Evolutionary conservation across 1,284 basidiomycete species (phyloP).

Genomic region (Rhodotorula sp.): DNA sequence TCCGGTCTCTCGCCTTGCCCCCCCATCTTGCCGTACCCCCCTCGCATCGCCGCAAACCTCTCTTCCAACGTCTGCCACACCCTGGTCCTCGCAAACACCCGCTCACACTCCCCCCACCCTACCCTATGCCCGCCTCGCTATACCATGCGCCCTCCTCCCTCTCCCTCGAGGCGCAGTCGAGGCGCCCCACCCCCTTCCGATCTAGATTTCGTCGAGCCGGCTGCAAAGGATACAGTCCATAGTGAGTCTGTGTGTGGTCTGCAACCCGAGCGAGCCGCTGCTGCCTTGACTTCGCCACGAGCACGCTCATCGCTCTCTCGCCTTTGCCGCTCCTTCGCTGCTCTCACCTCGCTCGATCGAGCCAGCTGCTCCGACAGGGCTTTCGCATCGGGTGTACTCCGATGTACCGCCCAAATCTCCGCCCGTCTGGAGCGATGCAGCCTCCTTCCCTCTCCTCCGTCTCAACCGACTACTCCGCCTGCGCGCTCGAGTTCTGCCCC

Average conservation of each 20-base stretch:
- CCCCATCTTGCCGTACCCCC: neutral
- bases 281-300: neutral
- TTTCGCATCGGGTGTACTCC: neutral
- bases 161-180: neutral
- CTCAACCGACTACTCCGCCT: constrained; percentile 82
- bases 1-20: neutral
- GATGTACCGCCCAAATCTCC: no score
- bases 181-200: neutral
- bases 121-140: neutral
- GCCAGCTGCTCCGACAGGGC: neutral
- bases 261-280: neutral
- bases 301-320: neutral
- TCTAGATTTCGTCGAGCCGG: neutral
- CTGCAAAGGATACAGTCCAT: neutral
- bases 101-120: neutral
- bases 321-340: neutral
- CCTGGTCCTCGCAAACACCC: neutral
- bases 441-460: constrained; percentile 45
- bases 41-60: constrained; percentile 5
- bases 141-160: neutral
- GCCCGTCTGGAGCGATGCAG: neutral
- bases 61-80: neutral
- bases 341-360: neutral
- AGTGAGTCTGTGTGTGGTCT: neutral
- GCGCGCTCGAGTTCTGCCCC: constrained; percentile 86